Percentiles rank a stretch among this genome's conserved stretches.
phyloP scores from a whole-genome alignment of 306 rosid species.

The Cicer pinnatifidum region DNA sequence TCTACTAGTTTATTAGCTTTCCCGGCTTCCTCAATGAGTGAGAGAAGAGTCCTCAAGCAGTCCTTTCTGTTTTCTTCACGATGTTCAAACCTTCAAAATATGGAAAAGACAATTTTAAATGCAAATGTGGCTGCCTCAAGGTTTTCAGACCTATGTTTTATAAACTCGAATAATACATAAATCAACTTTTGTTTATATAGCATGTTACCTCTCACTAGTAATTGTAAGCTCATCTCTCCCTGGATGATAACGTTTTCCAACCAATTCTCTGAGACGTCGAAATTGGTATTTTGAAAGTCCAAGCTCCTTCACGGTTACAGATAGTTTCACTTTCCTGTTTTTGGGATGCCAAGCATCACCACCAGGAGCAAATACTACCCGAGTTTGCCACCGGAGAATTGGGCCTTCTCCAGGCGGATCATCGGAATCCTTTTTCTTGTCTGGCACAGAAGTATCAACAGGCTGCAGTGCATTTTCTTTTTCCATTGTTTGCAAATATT shows the following conservation, averaged over 20 bases:
- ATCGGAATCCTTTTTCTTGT: constrained; percentile 68
- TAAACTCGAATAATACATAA: constrained; percentile 25
- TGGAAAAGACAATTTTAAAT: constrained; percentile 34
- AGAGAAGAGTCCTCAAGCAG: constrained; percentile 85
- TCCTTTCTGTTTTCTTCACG: constrained; percentile 97
- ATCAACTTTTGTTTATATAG: not conserved
- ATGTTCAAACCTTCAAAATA: constrained; percentile 77
- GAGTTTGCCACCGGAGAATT: constrained; percentile 83
- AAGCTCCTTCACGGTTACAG: constrained; percentile 91
- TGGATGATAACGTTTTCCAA: constrained; percentile 90
- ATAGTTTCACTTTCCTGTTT: constrained; percentile 86
- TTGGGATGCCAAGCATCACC: constrained; percentile 99
- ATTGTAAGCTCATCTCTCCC: constrained; percentile 92
- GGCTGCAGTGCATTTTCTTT: constrained; percentile 58
- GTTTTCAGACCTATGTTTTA: not conserved
- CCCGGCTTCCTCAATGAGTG: constrained; percentile 91
- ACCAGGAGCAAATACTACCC: constrained; percentile 92
- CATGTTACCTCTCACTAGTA: constrained; percentile 82
- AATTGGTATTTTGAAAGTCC: constrained; percentile 90
- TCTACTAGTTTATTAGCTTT: constrained; percentile 86
- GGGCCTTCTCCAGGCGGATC: constrained; percentile 97
- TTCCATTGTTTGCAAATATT: constrained; percentile 62
- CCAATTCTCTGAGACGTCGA: constrained; percentile 81
- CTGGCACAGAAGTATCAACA: constrained; percentile 55
- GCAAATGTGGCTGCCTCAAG: constrained; percentile 29